Evolutionary conservation across 192 early-diverging fungal genomes (phyloP), one percentile per base, ranked within the genome.

Genomic region (Coemansia brasiliensis): DNA sequence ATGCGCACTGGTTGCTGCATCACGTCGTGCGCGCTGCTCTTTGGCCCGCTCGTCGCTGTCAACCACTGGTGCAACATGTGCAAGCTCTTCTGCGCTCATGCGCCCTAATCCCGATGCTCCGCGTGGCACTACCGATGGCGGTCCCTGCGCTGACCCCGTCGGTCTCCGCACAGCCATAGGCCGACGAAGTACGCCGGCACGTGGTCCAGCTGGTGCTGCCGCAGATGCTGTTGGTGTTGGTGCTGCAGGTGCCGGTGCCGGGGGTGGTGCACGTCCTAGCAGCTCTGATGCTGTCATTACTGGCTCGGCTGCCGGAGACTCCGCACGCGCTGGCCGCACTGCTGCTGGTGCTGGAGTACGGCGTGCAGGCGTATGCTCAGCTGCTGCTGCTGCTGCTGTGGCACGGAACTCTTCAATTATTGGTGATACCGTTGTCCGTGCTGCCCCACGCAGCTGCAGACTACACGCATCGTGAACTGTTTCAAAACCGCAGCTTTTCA

Each of bases 381-480:
- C 20, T 16, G 52, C 49, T 2, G 39, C 51, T 32, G 44, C 48
- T 9, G 38, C 55, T 5, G 56, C 65, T 50, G 83, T 74, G 20
- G 76, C 68, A 57, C 84, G 79, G 26, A 82, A 84, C 12, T 87
- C 84, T 51, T 93, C 92, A 27, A 93, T 64, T 55, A 91, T 77
- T 4, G 93, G 90, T 51, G 85, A 71, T 2, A 98, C 83, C 3
- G 90, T 79, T 12, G 86, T 79, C 24, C 87, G 79, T 24, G 88
- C 82, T 0, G 91, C 85, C 0, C 91, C 92, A 29, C 88, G 86
- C 50, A 92, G 75, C 43, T 95, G 94, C n/a, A 57, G 61, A 8
- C 62, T 72, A 35, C 83, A 85, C 45, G 83, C 88, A 8, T 85
- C 74, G n/a, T 85, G 68, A 2, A 97, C 84, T 0, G 72, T 58